Conservation (phyloP, 2,329 filamentous ascomycete species). For the Balansia obtecta region DNA sequence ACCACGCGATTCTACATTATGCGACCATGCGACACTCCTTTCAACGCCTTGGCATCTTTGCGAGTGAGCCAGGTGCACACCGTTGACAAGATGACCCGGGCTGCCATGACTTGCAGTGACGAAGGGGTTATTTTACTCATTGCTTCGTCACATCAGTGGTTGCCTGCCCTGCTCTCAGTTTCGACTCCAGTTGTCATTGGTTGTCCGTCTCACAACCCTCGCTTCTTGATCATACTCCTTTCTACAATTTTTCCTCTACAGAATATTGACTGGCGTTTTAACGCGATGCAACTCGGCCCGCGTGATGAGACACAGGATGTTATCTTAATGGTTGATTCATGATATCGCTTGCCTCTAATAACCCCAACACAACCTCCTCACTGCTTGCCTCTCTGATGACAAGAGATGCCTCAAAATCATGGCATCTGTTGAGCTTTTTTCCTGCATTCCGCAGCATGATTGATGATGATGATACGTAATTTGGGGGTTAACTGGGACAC, state of each 20-base stretch:
- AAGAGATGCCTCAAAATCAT: slow-evolving; percentile 2
- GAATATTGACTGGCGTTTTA: not conserved
- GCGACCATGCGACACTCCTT: slow-evolving; percentile 1
- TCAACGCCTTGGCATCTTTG: not conserved
- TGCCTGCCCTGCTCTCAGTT: slow-evolving; percentile 10
- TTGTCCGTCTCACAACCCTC: slow-evolving; percentile 7
- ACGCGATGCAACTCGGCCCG: not conserved
- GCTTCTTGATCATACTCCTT: slow-evolving; percentile 8
- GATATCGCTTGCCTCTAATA: slow-evolving; percentile 10
- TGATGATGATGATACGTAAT: slow-evolving; percentile 10
- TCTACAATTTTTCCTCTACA: not conserved
- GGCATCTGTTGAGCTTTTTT: slow-evolving; percentile 4
- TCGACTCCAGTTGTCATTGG: slow-evolving; percentile 16
- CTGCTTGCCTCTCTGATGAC: slow-evolving; percentile 6
- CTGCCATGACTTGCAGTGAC: not conserved
- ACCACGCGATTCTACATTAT: not conserved
- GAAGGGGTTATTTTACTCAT: too few species aligned
- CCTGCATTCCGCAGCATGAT: slow-evolving; percentile 13
- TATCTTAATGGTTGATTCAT: slow-evolving; percentile 10
- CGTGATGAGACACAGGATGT: slow-evolving; percentile 8
- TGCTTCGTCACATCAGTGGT: not conserved
- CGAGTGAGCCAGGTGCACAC: not conserved
- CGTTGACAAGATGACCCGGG: not conserved
- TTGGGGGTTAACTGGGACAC: slow-evolving; percentile 9
- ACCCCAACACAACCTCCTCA: slow-evolving; percentile 10